Base-by-base conservation (phyloP, 495 filamentous ascomycete species). In the Trichoderma parareesei region DNA sequence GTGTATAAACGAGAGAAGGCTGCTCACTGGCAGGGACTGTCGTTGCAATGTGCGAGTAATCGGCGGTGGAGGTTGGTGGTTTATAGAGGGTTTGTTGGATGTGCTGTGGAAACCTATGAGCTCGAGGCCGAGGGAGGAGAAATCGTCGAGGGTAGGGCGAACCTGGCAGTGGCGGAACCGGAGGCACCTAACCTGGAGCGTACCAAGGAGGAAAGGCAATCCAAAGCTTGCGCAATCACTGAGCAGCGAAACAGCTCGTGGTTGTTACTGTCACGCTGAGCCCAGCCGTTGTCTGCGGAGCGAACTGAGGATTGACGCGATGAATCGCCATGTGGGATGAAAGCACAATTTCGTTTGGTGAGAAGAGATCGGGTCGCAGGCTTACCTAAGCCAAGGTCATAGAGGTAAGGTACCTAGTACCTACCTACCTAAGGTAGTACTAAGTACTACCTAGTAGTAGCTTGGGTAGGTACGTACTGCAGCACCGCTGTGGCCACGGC, bases 241-340 rank as follows among this genome's bases (percentile, higher is more conserved):
- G 6, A 57, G 9, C 27, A 49, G 46, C 18, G 46, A 49, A 49
- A 5, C 46, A 8, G 46, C 4, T 49, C 46, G 46, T 8, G 8
- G 46, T 4, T n/a, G 14, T 4, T 4, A 13, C 46, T 49, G 14
- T 6, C 16, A 49, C 46, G 18, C 46, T 2, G 27, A 18, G 46
- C 7, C 46, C 8, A 49, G 46, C 3, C n/a, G 16, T 18, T 20
- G 5, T 8, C 20, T 27, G 46, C 27, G 14, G 10, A 57, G 27
- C 53, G 53, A 27, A 57, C 2, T 20, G 53, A 57, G 7, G 53
- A 35, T 37, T 10, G 53, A 57, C 53, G 53, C 53, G 53, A 57
- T 57, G 53, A 27, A 35, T 57, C 37, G 53, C 53, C 53, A 57
- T 57, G 53, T 57, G 53, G 53, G 53, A 57, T 57, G 27, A 57